These are phyloP conservation scores for Porogramme epimiltina DNA, from an alignment of 1,284 basidiomycete genomes.

Conservation along the genomic window DNA sequence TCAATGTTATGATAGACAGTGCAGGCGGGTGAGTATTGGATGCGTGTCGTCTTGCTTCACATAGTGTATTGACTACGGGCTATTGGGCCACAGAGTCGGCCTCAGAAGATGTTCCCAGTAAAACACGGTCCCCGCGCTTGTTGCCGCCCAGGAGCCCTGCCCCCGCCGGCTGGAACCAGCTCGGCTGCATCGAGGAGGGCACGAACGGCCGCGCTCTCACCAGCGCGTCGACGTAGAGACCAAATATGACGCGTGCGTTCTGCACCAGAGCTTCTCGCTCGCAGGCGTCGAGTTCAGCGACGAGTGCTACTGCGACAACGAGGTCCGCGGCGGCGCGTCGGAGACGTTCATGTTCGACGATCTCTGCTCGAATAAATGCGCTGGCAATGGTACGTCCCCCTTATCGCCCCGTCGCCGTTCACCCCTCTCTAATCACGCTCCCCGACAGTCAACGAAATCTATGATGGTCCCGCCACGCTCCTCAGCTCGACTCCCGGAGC, in stretches of 20 bases:
- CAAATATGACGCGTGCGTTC: slow-evolving; percentile 26
- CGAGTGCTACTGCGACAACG: slow-evolving; percentile 34
- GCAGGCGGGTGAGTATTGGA: no score
- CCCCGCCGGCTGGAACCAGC: slow-evolving; percentile 26
- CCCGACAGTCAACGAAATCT: slow-evolving; percentile 22
- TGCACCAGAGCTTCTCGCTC: slow-evolving; percentile 30
- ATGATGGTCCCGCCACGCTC: slow-evolving; percentile 29
- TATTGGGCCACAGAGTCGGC: no score
- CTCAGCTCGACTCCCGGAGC: slow-evolving; percentile 21
- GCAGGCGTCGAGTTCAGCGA: slow-evolving; percentile 30
- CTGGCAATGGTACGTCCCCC: slow-evolving; percentile 25
- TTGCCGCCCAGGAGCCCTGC: slow-evolving; percentile 20
- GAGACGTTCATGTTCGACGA: slow-evolving; percentile 21
- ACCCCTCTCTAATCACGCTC: neutral
- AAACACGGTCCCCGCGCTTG: slow-evolving; percentile 16
- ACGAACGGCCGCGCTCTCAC: slow-evolving; percentile 30
- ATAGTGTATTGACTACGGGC: no score
- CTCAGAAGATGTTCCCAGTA: no score
- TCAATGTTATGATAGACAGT: no score
- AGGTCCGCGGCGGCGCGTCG: slow-evolving; percentile 29
- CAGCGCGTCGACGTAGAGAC: slow-evolving; percentile 22
- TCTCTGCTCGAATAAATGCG: slow-evolving; percentile 28
- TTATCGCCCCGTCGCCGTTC: neutral
- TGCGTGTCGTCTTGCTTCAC: no score
- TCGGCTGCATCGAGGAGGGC: slow-evolving; percentile 32